Evolutionary conservation across 768 basidiomycete species (phyloP).

Genomic region (Ephemerocybe angulata): DNA sequence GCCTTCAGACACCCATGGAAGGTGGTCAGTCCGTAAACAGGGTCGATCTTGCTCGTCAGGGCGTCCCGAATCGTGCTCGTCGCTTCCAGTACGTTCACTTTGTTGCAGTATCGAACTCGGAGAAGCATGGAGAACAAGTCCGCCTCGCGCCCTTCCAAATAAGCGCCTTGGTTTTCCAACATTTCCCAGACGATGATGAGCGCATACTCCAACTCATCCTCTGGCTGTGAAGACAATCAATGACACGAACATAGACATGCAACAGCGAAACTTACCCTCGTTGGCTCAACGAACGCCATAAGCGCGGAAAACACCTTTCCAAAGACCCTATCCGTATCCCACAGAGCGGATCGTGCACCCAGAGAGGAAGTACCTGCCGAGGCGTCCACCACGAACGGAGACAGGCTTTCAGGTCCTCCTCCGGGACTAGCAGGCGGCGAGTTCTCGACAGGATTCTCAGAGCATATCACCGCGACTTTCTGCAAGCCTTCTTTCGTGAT

Average conservation of each 20-base stretch:
- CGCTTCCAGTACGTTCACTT: conserved; percentile 73
- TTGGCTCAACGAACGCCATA: conserved; percentile 56
- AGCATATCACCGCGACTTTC: conserved; percentile 61
- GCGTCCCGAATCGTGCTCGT: conserved; percentile 79
- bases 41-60: conserved; percentile 67
- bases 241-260: background rate
- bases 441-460: conserved; percentile 52
- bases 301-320: conserved; percentile 67
- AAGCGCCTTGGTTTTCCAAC: conserved; percentile 65
- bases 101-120: conserved; percentile 67
- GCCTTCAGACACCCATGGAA: conserved; percentile 68
- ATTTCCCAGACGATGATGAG: conserved; percentile 83
- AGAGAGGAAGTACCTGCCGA: conserved; percentile 4
- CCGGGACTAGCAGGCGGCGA: conserved; percentile 58
- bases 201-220: conserved; percentile 69
- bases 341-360: conserved; percentile 53
- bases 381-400: conserved; percentile 39
- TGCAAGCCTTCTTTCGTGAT: conserved; percentile 56
- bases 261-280: conserved; percentile 44
- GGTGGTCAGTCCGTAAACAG: conserved; percentile 82
- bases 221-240: conserved; percentile 38
- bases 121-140: conserved; percentile 72
- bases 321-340: conserved; percentile 70
- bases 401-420: conserved; percentile 52
- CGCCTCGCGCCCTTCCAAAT: conserved; percentile 77